phyloP scores from a whole-genome alignment of 106 monocot species.

The Triglochin maritima region DNA sequence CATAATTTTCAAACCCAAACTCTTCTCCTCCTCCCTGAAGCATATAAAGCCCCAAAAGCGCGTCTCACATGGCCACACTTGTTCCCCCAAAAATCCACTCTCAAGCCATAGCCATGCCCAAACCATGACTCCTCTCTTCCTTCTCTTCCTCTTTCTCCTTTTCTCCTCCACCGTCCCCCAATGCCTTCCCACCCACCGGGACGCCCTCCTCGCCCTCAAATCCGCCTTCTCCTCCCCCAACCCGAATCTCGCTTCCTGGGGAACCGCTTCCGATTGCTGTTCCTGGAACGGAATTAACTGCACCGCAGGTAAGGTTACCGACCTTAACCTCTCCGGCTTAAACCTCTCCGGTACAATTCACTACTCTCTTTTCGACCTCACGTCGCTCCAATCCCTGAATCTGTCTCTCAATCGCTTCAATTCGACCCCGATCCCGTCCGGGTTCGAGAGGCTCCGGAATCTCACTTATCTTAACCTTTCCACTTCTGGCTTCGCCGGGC shows the following conservation, averaged over 20 bases:
- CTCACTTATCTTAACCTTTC: slow-evolving; percentile 45
- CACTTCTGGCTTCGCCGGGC: slow-evolving; percentile 32
- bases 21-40: too few species aligned
- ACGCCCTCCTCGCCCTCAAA: slow-evolving; percentile 20
- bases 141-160: slow-evolving; percentile 2
- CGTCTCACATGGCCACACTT: too few species aligned
- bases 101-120: too few species aligned
- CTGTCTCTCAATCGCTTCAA: slow-evolving; percentile 23
- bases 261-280: slow-evolving; percentile 27
- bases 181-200: slow-evolving; percentile 7
- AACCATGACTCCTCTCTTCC: neutral
- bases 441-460: slow-evolving; percentile 3
- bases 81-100: too few species aligned
- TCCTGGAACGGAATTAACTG: slow-evolving; percentile 45
- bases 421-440: slow-evolving; percentile 8
- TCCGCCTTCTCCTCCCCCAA: neutral
- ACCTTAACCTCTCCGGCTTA: slow-evolving; percentile 36
- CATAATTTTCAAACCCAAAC: too few species aligned
- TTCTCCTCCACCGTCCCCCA: neutral
- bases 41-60: too few species aligned
- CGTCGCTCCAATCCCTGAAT: slow-evolving; percentile 30
- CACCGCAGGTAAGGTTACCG: slow-evolving; percentile 16
- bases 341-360: slow-evolving; percentile 19
- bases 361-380: slow-evolving; percentile 33
- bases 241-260: slow-evolving; percentile 22